phyloP scores from a whole-genome alignment of 495 filamentous ascomycete genomes.

The Aspergillus campestris region DNA sequence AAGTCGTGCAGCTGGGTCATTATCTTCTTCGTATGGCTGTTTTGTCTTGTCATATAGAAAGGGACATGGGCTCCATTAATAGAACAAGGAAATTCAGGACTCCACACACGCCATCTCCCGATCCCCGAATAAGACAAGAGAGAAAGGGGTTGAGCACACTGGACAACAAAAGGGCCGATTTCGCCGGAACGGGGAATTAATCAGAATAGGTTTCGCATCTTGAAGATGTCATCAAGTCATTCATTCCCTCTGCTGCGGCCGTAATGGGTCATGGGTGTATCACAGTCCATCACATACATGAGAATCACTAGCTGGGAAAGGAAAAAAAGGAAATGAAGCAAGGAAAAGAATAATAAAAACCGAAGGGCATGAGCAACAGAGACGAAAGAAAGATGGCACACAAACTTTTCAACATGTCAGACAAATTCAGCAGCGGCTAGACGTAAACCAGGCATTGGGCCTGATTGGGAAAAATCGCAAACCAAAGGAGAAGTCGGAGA shows the following conservation, averaged over 20 bases:
- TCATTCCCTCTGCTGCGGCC: slow-evolving; percentile 32
- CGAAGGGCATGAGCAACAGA: slow-evolving; percentile 1
- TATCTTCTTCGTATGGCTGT: slow-evolving; percentile 20
- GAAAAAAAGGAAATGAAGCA: slow-evolving; percentile 18
- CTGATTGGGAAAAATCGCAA: slow-evolving; percentile 13
- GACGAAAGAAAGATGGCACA: slow-evolving; percentile 9
- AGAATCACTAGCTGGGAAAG: slow-evolving; percentile 32
- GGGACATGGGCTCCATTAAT: slow-evolving; percentile 16
- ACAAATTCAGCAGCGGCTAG: slow-evolving; percentile 32
- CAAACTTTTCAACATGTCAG: slow-evolving; percentile 40
- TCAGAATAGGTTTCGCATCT: no score
- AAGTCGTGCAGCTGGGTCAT: slow-evolving; percentile 12
- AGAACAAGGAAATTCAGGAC: slow-evolving; percentile 18
- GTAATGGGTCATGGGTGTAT: slow-evolving; percentile 34
- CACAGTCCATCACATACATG: slow-evolving; percentile 26
- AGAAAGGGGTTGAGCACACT: slow-evolving; percentile 6
- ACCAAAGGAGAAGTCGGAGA: slow-evolving; percentile 7
- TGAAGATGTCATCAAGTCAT: slow-evolving; percentile 11
- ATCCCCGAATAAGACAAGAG: slow-evolving; percentile 13
- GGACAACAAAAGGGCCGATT: slow-evolving; percentile 9
- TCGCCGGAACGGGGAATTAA: neutral
- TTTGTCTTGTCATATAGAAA: slow-evolving; percentile 16
- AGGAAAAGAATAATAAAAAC: slow-evolving; percentile 5
- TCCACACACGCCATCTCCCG: slow-evolving; percentile 19
- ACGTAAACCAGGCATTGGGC: slow-evolving; percentile 29